Evolutionary conservation across 2,329 filamentous ascomycete species (phyloP), one percentile per base, ranked within the genome.

Genomic region (Fragosphaeria purpurea): DNA sequence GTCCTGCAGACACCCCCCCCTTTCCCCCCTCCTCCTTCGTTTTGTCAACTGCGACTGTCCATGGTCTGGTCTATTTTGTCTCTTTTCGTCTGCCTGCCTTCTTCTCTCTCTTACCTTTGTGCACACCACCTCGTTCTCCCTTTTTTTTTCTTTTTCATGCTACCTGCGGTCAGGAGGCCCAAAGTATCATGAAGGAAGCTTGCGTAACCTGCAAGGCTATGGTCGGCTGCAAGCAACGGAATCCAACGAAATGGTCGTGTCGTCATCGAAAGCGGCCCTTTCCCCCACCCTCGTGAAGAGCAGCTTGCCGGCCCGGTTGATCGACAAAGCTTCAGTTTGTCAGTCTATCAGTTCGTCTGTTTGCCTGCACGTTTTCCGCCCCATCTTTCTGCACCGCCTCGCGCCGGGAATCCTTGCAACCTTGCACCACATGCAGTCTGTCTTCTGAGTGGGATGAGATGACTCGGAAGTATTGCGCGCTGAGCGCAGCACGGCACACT

Each of bases 121-220:
- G 22, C 46, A 48, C 46, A 9, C 50, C 50, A 33, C 38, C 30
- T 31, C 32, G 6, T 30, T 43, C 22, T 43, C 22, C 41, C 30
- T 35, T 39, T 32, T 13, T 41, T 34, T 12, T n/a, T 8, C 10
- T 41, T 22, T 32, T 41, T 30, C 42, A 41, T 32, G 35, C 39
- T 44, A 30, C 31, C 13, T 41, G 40, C 39, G 43, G 49, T 49
- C 46, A 52, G 47, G 50, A 43, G 43, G 6, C 10, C 30, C 31
- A 41, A 37, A 6, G 41, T 22, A 22, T 22, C 22, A 22, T 22
- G 22, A 22, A 22, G 22, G 22, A 22, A 22, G 22, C 43, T 38
- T 45, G 38, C 41, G 44, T 45, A n/a, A 22, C 7, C 33, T 35
- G 41, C 41, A 22, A 11, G 41, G 34, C 13, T 6, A 31, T 8